Percentiles rank a stretch among this genome's conserved stretches.
Conservation (phyloP, 1,284 basidiomycete species). For the Cryptococcus floricola region DNA sequence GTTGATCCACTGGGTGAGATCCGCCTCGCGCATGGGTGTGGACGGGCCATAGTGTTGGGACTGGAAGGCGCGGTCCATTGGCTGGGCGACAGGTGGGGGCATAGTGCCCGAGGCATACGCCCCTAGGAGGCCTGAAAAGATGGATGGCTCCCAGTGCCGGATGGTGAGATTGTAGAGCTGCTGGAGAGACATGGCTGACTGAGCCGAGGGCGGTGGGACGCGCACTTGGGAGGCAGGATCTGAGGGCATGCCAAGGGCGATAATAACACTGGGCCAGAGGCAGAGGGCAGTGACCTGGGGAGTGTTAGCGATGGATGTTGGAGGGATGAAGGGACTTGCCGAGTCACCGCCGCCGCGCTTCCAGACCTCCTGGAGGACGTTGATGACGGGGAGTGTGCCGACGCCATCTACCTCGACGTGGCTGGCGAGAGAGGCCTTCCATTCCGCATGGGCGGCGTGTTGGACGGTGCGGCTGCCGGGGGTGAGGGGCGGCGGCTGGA, state of each 20-base stretch:
- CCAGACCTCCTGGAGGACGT: constrained; percentile 41
- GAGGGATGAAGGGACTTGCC: constrained; percentile 18
- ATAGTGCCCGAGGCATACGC: constrained; percentile 14
- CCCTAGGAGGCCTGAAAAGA: constrained; percentile 40
- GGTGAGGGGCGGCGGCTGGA: constrained; percentile 1
- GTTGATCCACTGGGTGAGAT: constrained; percentile 40
- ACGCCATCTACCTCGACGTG: constrained; percentile 42
- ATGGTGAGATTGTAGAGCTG: constrained; percentile 40
- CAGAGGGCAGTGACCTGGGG: constrained; percentile 33
- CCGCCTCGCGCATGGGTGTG: constrained; percentile 38
- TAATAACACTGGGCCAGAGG: constrained; percentile 40
- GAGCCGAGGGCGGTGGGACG: constrained; percentile 26
- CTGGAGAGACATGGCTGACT: constrained; percentile 33
- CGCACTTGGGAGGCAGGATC: constrained; percentile 13
- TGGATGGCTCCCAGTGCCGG: constrained; percentile 34
- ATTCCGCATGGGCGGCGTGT: constrained; percentile 23
- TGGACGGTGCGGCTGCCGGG: constrained; percentile 16
- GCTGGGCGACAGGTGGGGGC: neutral
- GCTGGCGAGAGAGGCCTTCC: constrained; percentile 34
- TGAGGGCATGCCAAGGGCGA: constrained; percentile 26
- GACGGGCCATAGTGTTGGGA: constrained; percentile 28
- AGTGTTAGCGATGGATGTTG: neutral
- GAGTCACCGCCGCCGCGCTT: constrained; percentile 38
- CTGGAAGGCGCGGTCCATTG: constrained; percentile 3
- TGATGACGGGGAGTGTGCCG: constrained; percentile 30